Conservation (phyloP, 768 basidiomycete species). For the Termitomyces sp. region DNA sequence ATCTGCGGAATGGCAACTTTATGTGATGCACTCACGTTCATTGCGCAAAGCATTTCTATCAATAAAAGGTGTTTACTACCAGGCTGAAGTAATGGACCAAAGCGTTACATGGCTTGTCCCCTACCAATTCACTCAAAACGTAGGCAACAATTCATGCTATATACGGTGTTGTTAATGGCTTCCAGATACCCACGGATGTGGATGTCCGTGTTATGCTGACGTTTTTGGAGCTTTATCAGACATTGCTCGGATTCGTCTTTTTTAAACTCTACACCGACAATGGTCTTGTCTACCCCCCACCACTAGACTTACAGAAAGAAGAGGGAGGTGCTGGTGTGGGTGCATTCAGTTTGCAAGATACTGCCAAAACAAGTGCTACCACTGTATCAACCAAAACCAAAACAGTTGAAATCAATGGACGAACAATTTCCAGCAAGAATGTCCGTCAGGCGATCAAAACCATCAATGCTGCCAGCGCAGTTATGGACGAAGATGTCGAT, state of each 20-base stretch:
- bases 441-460: slow-evolving; percentile 61
- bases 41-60: slow-evolving; percentile 91
- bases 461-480: slow-evolving; percentile 29
- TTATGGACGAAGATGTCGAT: slow-evolving; percentile 31
- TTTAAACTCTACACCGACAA: slow-evolving; percentile 98
- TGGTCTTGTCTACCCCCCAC: slow-evolving; percentile 93
- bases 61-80: slow-evolving; percentile 98
- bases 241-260: slow-evolving; percentile 89
- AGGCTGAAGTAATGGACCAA: slow-evolving; percentile 92
- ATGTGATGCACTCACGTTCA: slow-evolving; percentile 81
- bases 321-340: slow-evolving; percentile 85
- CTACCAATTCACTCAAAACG: slow-evolving; percentile 94
- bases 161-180: slow-evolving; percentile 5
- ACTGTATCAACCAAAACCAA: slow-evolving; percentile 43
- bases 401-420: slow-evolving; percentile 39
- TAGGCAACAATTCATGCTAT: slow-evolving; percentile 30
- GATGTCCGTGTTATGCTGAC: slow-evolving; percentile 98
- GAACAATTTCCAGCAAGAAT: slow-evolving; percentile 43
- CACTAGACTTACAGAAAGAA: slow-evolving; percentile 76
- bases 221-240: slow-evolving; percentile 97
- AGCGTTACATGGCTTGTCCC: slow-evolving; percentile 94
- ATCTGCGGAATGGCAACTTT: slow-evolving; percentile 95
- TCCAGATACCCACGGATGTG: slow-evolving; percentile 87
- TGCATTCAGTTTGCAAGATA: slow-evolving; percentile 72
- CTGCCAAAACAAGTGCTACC: slow-evolving; percentile 25